Percentiles rank a stretch among this genome's conserved stretches.
Conservation (phyloP, 306 rosid genomes). For the Trifolium fragiferum region DNA sequence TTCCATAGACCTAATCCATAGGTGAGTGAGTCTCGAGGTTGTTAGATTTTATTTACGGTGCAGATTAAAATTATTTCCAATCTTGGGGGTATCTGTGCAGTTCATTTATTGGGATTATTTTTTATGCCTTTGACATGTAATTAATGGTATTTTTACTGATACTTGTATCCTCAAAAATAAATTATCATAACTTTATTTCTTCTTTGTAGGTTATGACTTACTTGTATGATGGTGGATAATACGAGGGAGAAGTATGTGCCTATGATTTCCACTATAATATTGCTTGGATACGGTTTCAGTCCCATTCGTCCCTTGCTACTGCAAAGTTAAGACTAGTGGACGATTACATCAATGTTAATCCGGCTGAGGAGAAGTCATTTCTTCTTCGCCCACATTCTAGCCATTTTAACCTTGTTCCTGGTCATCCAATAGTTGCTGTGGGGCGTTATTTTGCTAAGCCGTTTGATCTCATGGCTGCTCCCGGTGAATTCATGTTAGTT, state of each 20-base stretch:
- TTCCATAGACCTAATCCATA: too few relatives aligned
- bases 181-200: background rate
- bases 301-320: background rate
- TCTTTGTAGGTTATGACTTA: background rate
- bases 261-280: background rate
- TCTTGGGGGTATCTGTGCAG: too few relatives aligned
- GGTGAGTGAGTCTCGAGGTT: background rate
- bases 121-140: too few relatives aligned
- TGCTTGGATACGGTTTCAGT: background rate
- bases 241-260: conserved; percentile 2
- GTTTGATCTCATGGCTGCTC: conserved; percentile 26
- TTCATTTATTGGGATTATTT: too few relatives aligned
- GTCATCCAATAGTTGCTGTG: background rate
- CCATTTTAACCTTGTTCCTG: conserved; percentile 20
- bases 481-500: background rate
- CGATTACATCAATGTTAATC: background rate
- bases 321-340: background rate
- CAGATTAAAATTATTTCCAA: too few relatives aligned
- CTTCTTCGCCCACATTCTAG: background rate
- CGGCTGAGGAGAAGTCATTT: background rate
- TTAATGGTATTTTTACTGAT: too few relatives aligned
- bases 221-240: background rate
- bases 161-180: too few relatives aligned
- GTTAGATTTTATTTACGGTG: background rate
- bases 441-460: conserved; percentile 18